Base-by-base conservation (phyloP, 108 stramenopile genomes). In the Fistulifera pelliculosa region DNA sequence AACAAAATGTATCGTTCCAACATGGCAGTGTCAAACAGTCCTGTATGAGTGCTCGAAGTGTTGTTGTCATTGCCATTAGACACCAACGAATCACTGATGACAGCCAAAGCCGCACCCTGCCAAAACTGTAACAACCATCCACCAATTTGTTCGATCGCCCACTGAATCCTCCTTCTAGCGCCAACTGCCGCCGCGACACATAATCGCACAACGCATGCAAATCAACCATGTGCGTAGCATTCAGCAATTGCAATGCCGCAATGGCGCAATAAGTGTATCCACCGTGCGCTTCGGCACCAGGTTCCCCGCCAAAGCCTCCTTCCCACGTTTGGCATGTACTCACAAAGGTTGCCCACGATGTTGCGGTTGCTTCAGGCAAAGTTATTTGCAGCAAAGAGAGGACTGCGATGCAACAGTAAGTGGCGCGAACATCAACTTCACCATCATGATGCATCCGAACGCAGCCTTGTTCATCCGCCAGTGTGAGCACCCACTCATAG, bases 51-150 rank as follows among this genome's bases (percentile, higher is more conserved):
- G 3, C 11, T 45, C 19, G 27, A 4, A 28, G 1, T 5, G 0
- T 35, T 38, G 11, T 63, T 60, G 52, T 65, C 68, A 11, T 49
- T n/a, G n/a, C n/a, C 21, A 15, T 61, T 42, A 17, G 42, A 21
- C 4, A 17, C 4, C 23, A 16, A 52, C 14, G 47, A 15, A 25
- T 41, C 73, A 53, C 84, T 75, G 55, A 94, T 54, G 1, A 95
- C 53, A 0, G 85, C 83, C 25, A 73, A 49, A n/a, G 90, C 78
- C 17, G 85, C 96, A 7, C 97, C 99, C 74, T 97, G 95, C 99
- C 99, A 99, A 96, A 99, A 1, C 87, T 90, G 64, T 99, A 99
- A 68, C 99, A 99, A 0, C 95, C 96, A 64, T 99, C 99, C 12
- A 98, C 99, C 18, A 99, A 73, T 62, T 99, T 99, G 73, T 98